A percentile compares a stretch with the other conserved stretches of the same genome.
Conservation (phyloP, 345 rosid genomes). For the Eucalyptus victrix region DNA sequence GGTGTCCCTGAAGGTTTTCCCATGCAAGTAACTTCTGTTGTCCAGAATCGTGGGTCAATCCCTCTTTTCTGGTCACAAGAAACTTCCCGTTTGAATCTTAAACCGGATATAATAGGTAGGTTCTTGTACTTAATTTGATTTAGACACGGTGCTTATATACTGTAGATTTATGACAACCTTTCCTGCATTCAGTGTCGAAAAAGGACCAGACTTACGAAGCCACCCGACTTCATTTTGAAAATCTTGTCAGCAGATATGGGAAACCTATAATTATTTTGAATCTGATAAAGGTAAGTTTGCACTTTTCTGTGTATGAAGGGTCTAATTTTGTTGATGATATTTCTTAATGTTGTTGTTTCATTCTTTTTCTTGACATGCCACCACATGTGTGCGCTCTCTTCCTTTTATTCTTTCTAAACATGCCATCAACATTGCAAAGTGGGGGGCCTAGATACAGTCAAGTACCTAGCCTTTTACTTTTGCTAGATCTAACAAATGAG, state of each 20-base stretch:
- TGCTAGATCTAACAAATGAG: background rate
- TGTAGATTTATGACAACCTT: background rate
- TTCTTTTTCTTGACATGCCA: background rate
- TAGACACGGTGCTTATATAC: background rate
- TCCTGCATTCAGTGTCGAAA: constrained; percentile 56
- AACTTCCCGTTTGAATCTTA: constrained; percentile 87
- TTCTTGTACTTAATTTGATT: background rate
- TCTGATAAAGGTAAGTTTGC: constrained; percentile 67
- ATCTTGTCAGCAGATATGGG: constrained; percentile 86
- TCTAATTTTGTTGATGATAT: background rate
- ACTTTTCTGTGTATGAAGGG: background rate
- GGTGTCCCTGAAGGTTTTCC: constrained; percentile 66
- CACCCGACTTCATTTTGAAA: constrained; percentile 88
- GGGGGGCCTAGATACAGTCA: background rate
- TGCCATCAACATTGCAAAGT: background rate
- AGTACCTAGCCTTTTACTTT: background rate
- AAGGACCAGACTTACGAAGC: constrained; percentile 87
- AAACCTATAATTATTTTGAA: constrained; percentile 89
- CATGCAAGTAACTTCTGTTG: constrained; percentile 72
- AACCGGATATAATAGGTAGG: constrained; percentile 95
- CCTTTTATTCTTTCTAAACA: background rate
- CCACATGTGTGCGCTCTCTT: background rate
- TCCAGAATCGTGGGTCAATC: constrained; percentile 98
- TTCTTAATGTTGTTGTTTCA: background rate
- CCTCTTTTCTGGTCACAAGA: constrained; percentile 99